A percentile compares a stretch with the other conserved stretches of the same genome.
Evolutionary conservation across 108 stramenopile species (phyloP).

Genomic region (Stephanodiscus triporus): DNA sequence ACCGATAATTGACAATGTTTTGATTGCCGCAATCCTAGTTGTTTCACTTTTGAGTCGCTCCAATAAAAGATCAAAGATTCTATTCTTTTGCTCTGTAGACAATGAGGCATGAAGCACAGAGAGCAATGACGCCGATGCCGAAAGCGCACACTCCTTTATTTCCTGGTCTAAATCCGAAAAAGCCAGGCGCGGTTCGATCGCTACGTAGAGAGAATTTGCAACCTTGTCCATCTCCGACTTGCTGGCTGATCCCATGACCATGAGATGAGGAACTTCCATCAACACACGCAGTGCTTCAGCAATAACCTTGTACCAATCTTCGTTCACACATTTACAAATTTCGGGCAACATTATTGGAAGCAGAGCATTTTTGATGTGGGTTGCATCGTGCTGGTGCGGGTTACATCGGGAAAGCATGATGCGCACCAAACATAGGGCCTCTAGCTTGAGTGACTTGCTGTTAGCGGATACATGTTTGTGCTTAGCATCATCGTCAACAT

Average conservation of each 20-base stretch:
- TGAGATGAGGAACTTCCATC: conserved; percentile 69
- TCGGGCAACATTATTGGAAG: conserved; percentile 65
- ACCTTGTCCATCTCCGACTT: conserved; percentile 54
- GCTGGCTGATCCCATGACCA: conserved; percentile 52
- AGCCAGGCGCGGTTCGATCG: conserved; percentile 89
- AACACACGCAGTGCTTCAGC: conserved; percentile 91
- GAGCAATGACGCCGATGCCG: conserved; percentile 66
- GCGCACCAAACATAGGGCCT: conserved; percentile 84
- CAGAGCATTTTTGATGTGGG: conserved; percentile 56
- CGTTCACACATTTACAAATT: conserved; percentile 73
- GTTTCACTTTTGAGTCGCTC: conserved; percentile 95
- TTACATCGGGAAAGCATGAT: conserved; percentile 65
- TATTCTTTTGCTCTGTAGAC: conserved; percentile 55
- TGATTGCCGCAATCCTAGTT: conserved; percentile 92
- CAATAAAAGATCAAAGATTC: conserved; percentile 73
- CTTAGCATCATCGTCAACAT: conserved; percentile 37
- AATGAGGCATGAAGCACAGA: conserved; percentile 61
- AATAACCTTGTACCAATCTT: conserved; percentile 98
- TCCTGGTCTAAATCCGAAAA: conserved; percentile 97
- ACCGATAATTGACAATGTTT: conserved; percentile 79
- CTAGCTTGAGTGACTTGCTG: conserved; percentile 92
- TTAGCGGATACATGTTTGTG: conserved; percentile 50
- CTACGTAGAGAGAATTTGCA: conserved; percentile 74
- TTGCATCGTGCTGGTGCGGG: conserved; percentile 60
- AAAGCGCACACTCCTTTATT: conserved; percentile 93